A percentile compares a stretch with the other conserved stretches of the same genome.
These are phyloP conservation scores for Fraxinus velutina DNA, from an alignment of 305 asterid genomes.

Conservation along the genomic window DNA sequence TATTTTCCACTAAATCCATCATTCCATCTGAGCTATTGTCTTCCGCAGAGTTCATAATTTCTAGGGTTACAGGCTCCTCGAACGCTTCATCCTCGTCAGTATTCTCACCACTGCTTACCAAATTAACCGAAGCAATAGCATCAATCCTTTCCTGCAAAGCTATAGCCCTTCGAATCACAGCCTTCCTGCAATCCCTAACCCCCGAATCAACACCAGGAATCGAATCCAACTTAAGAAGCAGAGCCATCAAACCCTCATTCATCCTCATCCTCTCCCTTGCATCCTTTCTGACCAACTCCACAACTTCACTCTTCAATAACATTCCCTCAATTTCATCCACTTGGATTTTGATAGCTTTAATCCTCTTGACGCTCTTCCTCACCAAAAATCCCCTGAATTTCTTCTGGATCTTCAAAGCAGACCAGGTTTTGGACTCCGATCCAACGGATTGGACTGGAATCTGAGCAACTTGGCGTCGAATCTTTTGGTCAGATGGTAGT, in stretches of 20 bases:
- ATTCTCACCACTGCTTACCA: neutral
- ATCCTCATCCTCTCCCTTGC: slow-evolving; percentile 57
- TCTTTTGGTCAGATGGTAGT: slow-evolving; percentile 13
- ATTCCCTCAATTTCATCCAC: slow-evolving; percentile 58
- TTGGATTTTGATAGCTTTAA: slow-evolving; percentile 37
- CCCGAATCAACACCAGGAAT: slow-evolving; percentile 56
- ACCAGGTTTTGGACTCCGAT: slow-evolving; percentile 29
- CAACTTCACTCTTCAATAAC: slow-evolving; percentile 30
- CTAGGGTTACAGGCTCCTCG: slow-evolving; percentile 11
- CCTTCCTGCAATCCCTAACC: slow-evolving; percentile 57
- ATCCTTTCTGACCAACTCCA: slow-evolving; percentile 40
- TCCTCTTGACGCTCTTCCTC: slow-evolving; percentile 53
- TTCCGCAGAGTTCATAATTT: neutral
- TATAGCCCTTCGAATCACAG: slow-evolving; percentile 60
- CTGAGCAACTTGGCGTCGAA: neutral
- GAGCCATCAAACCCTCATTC: slow-evolving; percentile 64
- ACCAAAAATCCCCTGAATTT: slow-evolving; percentile 65
- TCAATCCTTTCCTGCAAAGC: slow-evolving; percentile 70
- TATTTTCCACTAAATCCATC: neutral
- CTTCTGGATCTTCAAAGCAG: slow-evolving; percentile 69
- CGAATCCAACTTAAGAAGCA: slow-evolving; percentile 63
- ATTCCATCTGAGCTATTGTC: neutral
- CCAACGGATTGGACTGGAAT: slow-evolving; percentile 55
- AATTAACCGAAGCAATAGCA: slow-evolving; percentile 26
- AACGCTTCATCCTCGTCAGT: neutral